These are phyloP conservation scores for Incumbomyces lentus DNA, from an alignment of 2,329 filamentous ascomycete genomes.

Conservation along the genomic window DNA sequence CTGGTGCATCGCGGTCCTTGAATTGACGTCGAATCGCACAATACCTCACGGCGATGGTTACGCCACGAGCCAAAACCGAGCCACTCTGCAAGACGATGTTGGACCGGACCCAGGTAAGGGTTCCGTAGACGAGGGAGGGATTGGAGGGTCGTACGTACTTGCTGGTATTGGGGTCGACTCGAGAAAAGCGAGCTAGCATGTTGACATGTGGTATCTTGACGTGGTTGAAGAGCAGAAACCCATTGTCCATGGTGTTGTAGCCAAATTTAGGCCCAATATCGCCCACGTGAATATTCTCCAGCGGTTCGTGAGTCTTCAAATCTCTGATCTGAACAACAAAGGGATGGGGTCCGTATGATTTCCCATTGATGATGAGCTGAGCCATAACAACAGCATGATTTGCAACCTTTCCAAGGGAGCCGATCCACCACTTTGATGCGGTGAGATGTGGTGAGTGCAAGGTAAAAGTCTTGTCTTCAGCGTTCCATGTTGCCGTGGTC, in stretches of 20 bases:
- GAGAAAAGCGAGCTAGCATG: slow-evolving; percentile 63
- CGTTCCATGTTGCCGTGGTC: slow-evolving; percentile 64
- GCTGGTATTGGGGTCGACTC: slow-evolving; percentile 56
- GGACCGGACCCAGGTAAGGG: slow-evolving; percentile 63
- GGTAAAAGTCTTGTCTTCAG: slow-evolving; percentile 62
- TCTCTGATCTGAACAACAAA: slow-evolving; percentile 68
- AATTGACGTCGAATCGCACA: slow-evolving; percentile 66
- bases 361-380: slow-evolving; percentile 59
- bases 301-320: slow-evolving; percentile 56
- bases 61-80: slow-evolving; percentile 60
- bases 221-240: slow-evolving; percentile 66
- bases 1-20: slow-evolving; percentile 59
- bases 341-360: slow-evolving; percentile 62
- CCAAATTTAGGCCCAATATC: slow-evolving; percentile 75
- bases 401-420: slow-evolving; percentile 62
- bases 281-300: slow-evolving; percentile 62
- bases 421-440: slow-evolving; percentile 78
- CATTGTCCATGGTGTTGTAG: slow-evolving; percentile 75
- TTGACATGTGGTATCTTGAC: slow-evolving; percentile 64
- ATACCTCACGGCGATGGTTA: slow-evolving; percentile 68
- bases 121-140: slow-evolving; percentile 62
- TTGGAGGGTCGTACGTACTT: slow-evolving; percentile 58
- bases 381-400: slow-evolving; percentile 73
- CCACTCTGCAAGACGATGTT: slow-evolving; percentile 66
- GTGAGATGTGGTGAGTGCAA: slow-evolving; percentile 65